These are phyloP conservation scores for Geotrichum cucujoidarum DNA, from an alignment of 1,139 yeast genomes.

Conservation along the genomic window DNA sequence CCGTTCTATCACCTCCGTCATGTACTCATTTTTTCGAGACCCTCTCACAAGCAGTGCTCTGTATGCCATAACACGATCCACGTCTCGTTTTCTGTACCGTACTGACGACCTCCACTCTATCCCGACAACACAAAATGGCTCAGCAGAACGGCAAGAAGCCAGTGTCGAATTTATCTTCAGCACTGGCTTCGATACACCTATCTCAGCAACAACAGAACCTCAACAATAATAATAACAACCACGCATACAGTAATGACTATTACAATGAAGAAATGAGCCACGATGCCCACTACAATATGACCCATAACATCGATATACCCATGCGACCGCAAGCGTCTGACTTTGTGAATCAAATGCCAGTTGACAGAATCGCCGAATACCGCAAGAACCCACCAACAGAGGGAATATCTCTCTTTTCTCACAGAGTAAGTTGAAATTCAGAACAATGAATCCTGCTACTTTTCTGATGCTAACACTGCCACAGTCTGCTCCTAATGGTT, in stretches of 20 bases:
- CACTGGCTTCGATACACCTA: slow-evolving; percentile 31
- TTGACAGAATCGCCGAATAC: slow-evolving; percentile 60
- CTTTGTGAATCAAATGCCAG: slow-evolving; percentile 19
- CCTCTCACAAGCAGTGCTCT: no score
- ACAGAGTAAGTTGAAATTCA: slow-evolving; percentile 41
- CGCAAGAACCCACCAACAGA: slow-evolving; percentile 74
- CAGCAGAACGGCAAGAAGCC: slow-evolving; percentile 19
- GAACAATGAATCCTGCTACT: no score
- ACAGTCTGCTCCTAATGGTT: slow-evolving; percentile 87
- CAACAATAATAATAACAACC: slow-evolving; percentile 7
- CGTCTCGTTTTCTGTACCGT: no score
- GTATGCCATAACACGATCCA: no score
- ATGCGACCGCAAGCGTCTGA: slow-evolving; percentile 18
- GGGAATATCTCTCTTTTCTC: slow-evolving; percentile 84
- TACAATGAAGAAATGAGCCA: slow-evolving; percentile 15
- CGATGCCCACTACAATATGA: slow-evolving; percentile 8
- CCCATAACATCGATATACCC: slow-evolving; percentile 11
- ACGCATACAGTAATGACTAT: slow-evolving; percentile 12
- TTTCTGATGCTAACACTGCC: background rate
- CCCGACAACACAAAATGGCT: slow-evolving; percentile 15
- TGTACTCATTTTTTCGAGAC: no score
- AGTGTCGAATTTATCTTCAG: slow-evolving; percentile 33
- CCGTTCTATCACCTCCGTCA: no score
- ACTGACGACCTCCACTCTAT: no score
- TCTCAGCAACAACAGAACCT: slow-evolving; percentile 16